Evolutionary conservation across 2,329 filamentous ascomycete genomes (phyloP).

Genomic region (Penicillium sclerotiorum): DNA sequence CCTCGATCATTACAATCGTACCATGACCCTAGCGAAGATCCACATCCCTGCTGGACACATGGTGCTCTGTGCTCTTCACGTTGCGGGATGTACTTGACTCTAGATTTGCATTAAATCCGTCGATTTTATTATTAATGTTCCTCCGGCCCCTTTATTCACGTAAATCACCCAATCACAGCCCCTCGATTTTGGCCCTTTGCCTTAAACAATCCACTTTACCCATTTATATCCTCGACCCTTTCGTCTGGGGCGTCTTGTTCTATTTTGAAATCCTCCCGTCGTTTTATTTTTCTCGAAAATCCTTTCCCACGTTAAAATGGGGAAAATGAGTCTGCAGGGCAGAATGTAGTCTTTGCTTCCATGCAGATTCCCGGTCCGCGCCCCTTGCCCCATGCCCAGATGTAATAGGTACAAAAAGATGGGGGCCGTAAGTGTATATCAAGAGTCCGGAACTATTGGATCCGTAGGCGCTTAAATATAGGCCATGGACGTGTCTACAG

Average conservation of each 20-base stretch:
- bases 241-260: background rate
- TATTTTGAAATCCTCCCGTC: constrained; percentile 1
- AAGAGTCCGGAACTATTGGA: constrained; percentile 24
- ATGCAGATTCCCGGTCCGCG: constrained; percentile 33
- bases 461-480: constrained; percentile 42
- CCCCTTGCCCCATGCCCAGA: too few species aligned
- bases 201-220: background rate
- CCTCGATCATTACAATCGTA: background rate
- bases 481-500: constrained; percentile 34
- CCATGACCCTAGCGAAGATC: background rate
- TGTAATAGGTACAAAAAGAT: too few species aligned
- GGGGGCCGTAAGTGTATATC: constrained; percentile 37
- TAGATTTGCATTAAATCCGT: background rate
- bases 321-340: background rate
- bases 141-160: background rate
- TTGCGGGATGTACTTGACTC: background rate
- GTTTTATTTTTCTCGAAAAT: background rate
- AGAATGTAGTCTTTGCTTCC: constrained; percentile 15
- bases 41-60: background rate
- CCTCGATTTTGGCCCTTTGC: constrained; percentile 2
- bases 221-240: background rate
- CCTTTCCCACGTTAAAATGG: background rate
- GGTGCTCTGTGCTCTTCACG: background rate
- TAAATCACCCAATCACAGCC: background rate
- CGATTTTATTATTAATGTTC: background rate